Percentiles rank a stretch among this genome's conserved stretches.
Evolutionary conservation across 257 asterid genomes (phyloP).

Genomic region (Fraxinus pennsylvanica): DNA sequence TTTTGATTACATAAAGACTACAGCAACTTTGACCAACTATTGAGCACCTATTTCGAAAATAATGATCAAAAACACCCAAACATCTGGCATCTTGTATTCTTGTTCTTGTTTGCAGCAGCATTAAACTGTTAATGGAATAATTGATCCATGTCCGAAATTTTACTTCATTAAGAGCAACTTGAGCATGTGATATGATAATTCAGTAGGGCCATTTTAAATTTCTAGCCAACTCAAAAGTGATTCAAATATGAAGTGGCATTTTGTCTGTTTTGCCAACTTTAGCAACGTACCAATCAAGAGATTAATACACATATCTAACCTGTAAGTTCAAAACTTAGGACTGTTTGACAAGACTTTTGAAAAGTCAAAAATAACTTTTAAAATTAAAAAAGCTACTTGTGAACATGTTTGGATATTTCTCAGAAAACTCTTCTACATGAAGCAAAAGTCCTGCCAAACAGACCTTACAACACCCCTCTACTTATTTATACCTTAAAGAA

Average conservation of each 20-base stretch:
- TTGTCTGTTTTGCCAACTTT: slow-evolving; percentile 56
- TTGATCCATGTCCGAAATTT: slow-evolving; percentile 13
- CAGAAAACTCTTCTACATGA: too few species aligned
- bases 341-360: too few species aligned
- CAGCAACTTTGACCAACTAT: background rate
- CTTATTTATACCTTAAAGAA: slow-evolving; percentile 26
- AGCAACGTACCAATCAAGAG: slow-evolving; percentile 36
- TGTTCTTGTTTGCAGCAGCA: slow-evolving; percentile 21
- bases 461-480: background rate
- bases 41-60: background rate
- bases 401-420: too few species aligned
- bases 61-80: slow-evolving; percentile 7
- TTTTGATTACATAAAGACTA: background rate
- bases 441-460: too few species aligned
- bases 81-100: slow-evolving; percentile 24
- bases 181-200: slow-evolving; percentile 48
- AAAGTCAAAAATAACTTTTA: too few species aligned
- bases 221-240: slow-evolving; percentile 48
- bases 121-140: slow-evolving; percentile 28
- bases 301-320: slow-evolving; percentile 39
- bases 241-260: slow-evolving; percentile 41
- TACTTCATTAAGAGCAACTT: slow-evolving; percentile 33
- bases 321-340: background rate
- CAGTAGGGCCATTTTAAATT: slow-evolving; percentile 38
- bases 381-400: too few species aligned